phyloP scores from a whole-genome alignment of 768 basidiomycete genomes.

The Leccinum uliginosum region DNA sequence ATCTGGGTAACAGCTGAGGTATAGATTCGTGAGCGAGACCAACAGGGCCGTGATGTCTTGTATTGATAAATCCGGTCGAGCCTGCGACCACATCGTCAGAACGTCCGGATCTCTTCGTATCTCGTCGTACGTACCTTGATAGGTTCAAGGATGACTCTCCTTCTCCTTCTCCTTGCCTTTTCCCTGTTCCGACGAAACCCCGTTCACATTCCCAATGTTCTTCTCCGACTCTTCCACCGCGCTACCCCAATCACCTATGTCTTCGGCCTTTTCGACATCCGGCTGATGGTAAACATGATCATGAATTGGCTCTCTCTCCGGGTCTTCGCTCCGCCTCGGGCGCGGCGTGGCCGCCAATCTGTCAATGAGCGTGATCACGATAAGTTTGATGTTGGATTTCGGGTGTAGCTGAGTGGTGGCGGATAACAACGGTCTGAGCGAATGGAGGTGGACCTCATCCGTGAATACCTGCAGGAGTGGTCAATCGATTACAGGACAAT shows the following conservation, averaged over 20 bases:
- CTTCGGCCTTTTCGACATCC: conserved; percentile 13
- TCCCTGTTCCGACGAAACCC: conserved; percentile 8
- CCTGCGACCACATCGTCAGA: conserved; percentile 45
- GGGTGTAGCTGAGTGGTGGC: conserved; percentile 96
- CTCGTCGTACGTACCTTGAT: conserved; percentile 72
- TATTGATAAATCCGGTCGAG: conserved; percentile 93
- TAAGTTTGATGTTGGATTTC: conserved; percentile 97
- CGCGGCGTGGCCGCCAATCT: too few relatives aligned
- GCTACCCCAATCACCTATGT: conserved; percentile 17
- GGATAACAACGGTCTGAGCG: conserved; percentile 92
- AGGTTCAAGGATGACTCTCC: conserved; percentile 56
- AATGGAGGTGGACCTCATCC: conserved; percentile 95
- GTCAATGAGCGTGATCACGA: conserved; percentile 96
- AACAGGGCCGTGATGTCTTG: conserved; percentile 96
- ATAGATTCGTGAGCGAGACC: conserved; percentile 86
- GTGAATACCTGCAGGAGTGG: conserved; percentile 74
- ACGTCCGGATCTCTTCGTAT: background rate
- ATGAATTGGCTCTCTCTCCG: conserved; percentile 37
- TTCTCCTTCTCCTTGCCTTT: too few relatives aligned
- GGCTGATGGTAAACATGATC: conserved; percentile 45
- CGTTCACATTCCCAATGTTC: conserved; percentile 13
- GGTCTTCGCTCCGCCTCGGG: conserved; percentile 32
- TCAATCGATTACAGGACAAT: background rate
- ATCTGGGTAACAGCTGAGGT: conserved; percentile 96
- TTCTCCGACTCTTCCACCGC: conserved; percentile 14